These are phyloP conservation scores for Pythium brassicae DNA, from an alignment of 352 stramenopile genomes.

Conservation along the genomic window DNA sequence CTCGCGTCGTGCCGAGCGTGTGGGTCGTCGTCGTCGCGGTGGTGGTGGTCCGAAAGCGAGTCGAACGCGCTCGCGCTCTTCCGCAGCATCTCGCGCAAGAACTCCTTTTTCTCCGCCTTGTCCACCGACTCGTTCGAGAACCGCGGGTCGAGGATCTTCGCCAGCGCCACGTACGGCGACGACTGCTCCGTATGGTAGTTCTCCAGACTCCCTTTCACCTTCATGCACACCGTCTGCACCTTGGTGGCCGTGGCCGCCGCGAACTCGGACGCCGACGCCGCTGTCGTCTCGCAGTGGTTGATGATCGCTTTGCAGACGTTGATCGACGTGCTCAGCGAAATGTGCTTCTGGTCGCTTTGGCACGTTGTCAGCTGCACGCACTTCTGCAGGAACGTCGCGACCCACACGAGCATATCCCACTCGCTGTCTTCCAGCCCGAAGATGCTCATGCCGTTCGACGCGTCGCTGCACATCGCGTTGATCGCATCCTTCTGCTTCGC, in stretches of 20 bases:
- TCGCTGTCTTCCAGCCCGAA: slow-evolving; percentile 74
- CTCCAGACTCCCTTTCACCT: slow-evolving; percentile 66
- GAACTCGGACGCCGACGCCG: slow-evolving; percentile 57
- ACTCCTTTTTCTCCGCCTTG: slow-evolving; percentile 72
- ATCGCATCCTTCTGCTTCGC: slow-evolving; percentile 77
- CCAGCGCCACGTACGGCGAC: slow-evolving; percentile 65
- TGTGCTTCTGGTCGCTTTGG: slow-evolving; percentile 73
- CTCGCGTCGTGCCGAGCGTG: slow-evolving; percentile 52
- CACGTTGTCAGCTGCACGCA: slow-evolving; percentile 78
- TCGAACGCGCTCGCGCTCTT: slow-evolving; percentile 72
- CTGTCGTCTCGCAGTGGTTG: slow-evolving; percentile 64
- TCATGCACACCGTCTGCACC: slow-evolving; percentile 70
- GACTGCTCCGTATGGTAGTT: slow-evolving; percentile 66
- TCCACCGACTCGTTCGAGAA: slow-evolving; percentile 80
- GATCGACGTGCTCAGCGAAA: slow-evolving; percentile 74
- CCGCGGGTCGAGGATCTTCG: slow-evolving; percentile 72
- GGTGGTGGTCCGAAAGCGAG: slow-evolving; percentile 40
- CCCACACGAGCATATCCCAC: slow-evolving; percentile 72
- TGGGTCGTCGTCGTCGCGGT: slow-evolving; percentile 34
- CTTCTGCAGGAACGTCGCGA: slow-evolving; percentile 71
- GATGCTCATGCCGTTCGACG: slow-evolving; percentile 66
- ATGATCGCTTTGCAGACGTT: slow-evolving; percentile 82
- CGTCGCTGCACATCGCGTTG: slow-evolving; percentile 60
- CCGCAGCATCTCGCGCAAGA: slow-evolving; percentile 68
- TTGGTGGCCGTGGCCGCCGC: slow-evolving; percentile 45